Evolutionary conservation across 805 yeast species (phyloP), one percentile per base, ranked within the genome.

Genomic region (Kuraishia piskuri): DNA sequence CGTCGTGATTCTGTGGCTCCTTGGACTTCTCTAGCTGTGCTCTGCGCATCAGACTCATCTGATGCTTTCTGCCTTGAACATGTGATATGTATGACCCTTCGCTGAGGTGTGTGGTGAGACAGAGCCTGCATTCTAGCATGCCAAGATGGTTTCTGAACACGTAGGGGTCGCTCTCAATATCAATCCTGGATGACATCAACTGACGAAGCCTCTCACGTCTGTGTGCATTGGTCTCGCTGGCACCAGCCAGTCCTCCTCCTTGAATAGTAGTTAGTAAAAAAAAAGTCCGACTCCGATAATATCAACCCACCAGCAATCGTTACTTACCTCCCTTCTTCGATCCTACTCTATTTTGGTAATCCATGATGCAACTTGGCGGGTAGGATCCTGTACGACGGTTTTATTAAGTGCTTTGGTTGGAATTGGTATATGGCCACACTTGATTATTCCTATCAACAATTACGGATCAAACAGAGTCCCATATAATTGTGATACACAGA

Each of bases 271-370:
- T 31, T 31, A 31, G 40, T 31, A 31, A 31, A 31, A 25, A 25
- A 25, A 25, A 25, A 25, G 10, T 25, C n/a, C n/a, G n/a, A n/a
- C n/a, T n/a, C n/a, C n/a, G n/a, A n/a, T n/a, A n/a, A n/a, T n/a
- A n/a, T n/a, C n/a, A n/a, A n/a, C n/a, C n/a, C n/a, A n/a, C n/a
- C n/a, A n/a, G n/a, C n/a, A n/a, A n/a, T n/a, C n/a, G 9, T n/a
- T 6, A 31, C 40, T 12, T 31, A 25, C 86, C 81, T 37, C 97
- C 97, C 65, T 88, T 83, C 68, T 90, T 90, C 6, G 96, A 86
- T 48, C 96, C 96, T 2, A 88, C 95, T 61, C 96, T 71, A 59
- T 87, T 88, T 57, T 89, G 91, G 63, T 88, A 88, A 66, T 90
- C 96, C 97, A 90, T 90, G 5, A 23, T 40, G n/a, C n/a, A n/a